Base-by-base conservation (phyloP, 2,329 filamentous ascomycete genomes). In the Nectriaceae sp. region DNA sequence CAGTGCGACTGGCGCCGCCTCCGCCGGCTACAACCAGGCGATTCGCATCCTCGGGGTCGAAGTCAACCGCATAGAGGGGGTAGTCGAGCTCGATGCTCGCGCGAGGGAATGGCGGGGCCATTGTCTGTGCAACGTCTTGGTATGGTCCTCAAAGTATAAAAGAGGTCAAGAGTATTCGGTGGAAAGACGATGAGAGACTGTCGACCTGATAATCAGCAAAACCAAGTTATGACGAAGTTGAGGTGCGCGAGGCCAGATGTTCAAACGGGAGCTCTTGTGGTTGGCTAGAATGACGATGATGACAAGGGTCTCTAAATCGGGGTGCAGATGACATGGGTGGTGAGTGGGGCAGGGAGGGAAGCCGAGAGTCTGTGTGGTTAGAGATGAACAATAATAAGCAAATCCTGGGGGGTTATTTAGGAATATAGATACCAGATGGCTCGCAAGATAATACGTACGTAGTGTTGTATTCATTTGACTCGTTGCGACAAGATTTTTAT, bases 1-100 rank as follows among this genome's bases (percentile, higher is more conserved):
- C 91, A 57, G 83, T 90, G 56, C 84, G 83, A 41, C 88, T 85
- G 55, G 89, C 85, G 42, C 93, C 93, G 56, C 93, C 93, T 53
- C 93, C 93, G 44, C 93, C 93, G 51, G 87, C 90, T 31, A 96
- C 89, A 8, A 96, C 75, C 20, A 97, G 77, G 55, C 85, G 85
- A 54, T 82, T 82, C 50, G 86, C 80, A 73, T 95, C 85, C 62
- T 87, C 80, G 43, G 88, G 89, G 65, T 96, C 90, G 69, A 96
- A 97, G 65, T 91, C 91, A 67, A 90, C 88, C 47, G 88, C 84
- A 69, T 91, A 96, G 50, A 96, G 81, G 41, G 92, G 92, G 70
- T 93, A 97, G 49, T 84, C 82, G 56, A 95, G 81, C 47, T 83
- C 83, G 59, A 84, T 75, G 68, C 84, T 87, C 52, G 87, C 80